A percentile compares a stretch with the other conserved stretches of the same genome.
Conservation (phyloP, 768 basidiomycete genomes). For the Tylopilus plumbeoviolaceoides region DNA sequence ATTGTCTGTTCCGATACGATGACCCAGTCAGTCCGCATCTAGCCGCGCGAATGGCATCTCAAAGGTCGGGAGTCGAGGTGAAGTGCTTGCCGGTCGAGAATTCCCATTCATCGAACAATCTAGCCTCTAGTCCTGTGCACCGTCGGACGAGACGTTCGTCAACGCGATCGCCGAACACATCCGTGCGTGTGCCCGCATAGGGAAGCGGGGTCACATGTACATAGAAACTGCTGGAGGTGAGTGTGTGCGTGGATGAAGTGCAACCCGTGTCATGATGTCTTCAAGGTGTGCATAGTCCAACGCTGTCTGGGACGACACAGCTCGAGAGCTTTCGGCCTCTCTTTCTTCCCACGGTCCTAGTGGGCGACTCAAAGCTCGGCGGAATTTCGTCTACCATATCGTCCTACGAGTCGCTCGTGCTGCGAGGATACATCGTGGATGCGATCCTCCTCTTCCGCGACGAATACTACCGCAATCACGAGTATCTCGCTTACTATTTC, state of each 20-base stretch:
- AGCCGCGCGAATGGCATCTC: conserved; percentile 55
- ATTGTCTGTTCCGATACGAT: conserved; percentile 79
- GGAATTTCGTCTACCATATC: conserved; percentile 93
- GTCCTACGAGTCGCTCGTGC: conserved; percentile 83
- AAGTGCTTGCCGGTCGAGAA: conserved; percentile 1
- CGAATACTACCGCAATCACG: conserved; percentile 81
- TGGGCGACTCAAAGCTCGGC: conserved; percentile 87
- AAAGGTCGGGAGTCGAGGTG: conserved; percentile 31
- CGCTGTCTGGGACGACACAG: conserved; percentile 78
- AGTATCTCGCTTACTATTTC: conserved; percentile 80
- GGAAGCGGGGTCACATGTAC: conserved; percentile 56
- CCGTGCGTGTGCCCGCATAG: conserved; percentile 42
- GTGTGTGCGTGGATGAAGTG: conserved; percentile 21
- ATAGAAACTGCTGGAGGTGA: conserved; percentile 96
- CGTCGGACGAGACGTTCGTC: conserved; percentile 65
- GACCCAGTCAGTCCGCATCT: conserved; percentile 94
- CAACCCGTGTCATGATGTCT: neutral
- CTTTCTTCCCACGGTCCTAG: conserved; percentile 80
- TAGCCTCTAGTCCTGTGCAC: conserved; percentile 28
- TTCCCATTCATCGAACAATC: conserved; percentile 3
- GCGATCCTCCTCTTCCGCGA: conserved; percentile 82
- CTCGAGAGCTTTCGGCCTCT: conserved; percentile 82
- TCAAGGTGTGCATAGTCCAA: conserved; percentile 88
- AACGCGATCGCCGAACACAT: conserved; percentile 62
- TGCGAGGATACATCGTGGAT: conserved; percentile 90